A percentile compares a stretch with the other conserved stretches of the same genome.
Conservation (phyloP, 1,284 basidiomycete genomes). For the Rhodotorula glutinis region DNA sequence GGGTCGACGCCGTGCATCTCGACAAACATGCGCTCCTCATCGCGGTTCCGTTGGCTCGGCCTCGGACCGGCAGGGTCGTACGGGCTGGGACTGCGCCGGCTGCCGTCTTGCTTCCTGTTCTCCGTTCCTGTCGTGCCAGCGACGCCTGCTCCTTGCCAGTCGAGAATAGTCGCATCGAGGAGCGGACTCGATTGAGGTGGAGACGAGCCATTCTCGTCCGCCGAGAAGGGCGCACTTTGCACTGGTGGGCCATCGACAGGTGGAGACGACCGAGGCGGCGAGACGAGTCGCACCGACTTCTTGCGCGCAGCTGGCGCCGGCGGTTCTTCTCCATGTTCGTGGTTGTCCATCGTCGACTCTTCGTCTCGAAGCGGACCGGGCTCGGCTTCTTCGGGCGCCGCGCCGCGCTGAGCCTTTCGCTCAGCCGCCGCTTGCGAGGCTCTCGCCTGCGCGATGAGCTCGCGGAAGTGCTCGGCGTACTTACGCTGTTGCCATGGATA, state of each 20-base stretch:
- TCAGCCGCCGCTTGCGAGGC: background rate
- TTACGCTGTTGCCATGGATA: background rate
- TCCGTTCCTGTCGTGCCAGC: background rate
- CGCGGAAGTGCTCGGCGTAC: constrained; percentile 7
- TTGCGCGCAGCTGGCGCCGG: background rate
- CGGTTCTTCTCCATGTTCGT: no score
- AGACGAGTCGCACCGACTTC: constrained; percentile 9
- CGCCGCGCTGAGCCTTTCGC: background rate
- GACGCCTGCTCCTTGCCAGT: background rate
- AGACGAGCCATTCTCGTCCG: background rate
- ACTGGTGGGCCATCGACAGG: no score
- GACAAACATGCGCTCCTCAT: constrained; percentile 23
- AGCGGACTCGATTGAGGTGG: background rate
- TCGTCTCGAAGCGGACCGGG: no score
- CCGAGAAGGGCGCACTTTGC: no score
- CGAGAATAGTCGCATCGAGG: background rate
- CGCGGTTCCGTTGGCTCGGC: constrained; percentile 26
- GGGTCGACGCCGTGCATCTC: constrained; percentile 1
- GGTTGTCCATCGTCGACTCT: background rate
- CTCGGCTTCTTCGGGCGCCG: background rate
- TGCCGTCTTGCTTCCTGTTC: no score
- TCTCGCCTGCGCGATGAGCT: constrained; percentile 5
- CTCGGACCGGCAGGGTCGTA: constrained; percentile 8
- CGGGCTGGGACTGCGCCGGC: background rate
- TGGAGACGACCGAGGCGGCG: constrained; percentile 1